phyloP scores from a whole-genome alignment of 2,329 filamentous ascomycete species.

The Rosellinia necatrix region DNA sequence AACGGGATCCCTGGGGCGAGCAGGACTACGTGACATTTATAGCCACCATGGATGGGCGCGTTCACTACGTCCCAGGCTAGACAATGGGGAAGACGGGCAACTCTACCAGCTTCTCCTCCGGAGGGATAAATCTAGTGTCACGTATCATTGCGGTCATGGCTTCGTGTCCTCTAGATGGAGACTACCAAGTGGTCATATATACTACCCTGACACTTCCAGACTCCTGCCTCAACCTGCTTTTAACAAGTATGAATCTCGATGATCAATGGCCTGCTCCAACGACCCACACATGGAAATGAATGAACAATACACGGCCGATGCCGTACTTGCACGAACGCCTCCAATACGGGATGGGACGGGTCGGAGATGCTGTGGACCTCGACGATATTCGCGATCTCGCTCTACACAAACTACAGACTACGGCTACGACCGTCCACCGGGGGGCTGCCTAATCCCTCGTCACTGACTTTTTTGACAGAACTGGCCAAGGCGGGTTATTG shows the following conservation, averaged over 20 bases:
- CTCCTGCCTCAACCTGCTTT: too few species aligned
- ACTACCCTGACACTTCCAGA: not conserved
- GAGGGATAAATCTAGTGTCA: not conserved
- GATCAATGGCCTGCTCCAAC: not conserved
- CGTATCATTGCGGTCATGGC: not conserved
- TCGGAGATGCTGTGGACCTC: not conserved
- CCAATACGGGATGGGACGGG: not conserved
- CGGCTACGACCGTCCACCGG: not conserved
- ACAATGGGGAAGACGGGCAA: conserved; percentile 11
- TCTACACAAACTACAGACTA: not conserved
- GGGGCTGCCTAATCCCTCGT: too few species aligned
- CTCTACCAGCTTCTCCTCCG: conserved; percentile 1
- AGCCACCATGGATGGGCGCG: not conserved
- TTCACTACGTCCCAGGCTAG: not conserved
- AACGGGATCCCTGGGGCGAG: too few species aligned
- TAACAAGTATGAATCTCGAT: not conserved
- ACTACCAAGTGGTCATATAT: not conserved
- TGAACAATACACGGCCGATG: not conserved
- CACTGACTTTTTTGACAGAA: conserved; percentile 11
- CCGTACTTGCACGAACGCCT: too few species aligned
- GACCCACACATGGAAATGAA: not conserved
- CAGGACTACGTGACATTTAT: not conserved
- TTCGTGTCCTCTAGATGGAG: not conserved
- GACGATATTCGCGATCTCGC: not conserved
- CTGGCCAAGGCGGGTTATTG: conserved; percentile 20